These are phyloP conservation scores for Diaporthe helianthi DNA, from an alignment of 2,329 filamentous ascomycete genomes.

Conservation along the genomic window DNA sequence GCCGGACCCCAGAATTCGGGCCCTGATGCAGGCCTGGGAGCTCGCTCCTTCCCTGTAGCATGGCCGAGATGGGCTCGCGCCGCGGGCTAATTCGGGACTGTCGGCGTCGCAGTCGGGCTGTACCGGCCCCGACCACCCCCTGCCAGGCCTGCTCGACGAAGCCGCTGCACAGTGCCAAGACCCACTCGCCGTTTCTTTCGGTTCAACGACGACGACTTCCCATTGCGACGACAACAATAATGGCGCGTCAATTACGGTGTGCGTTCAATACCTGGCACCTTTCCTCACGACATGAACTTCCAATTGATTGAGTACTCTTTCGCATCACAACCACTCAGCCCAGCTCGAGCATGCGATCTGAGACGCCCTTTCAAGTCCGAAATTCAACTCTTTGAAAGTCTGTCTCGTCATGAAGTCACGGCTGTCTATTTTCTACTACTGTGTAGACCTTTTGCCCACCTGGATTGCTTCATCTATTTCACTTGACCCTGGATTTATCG, in stretches of 20 bases:
- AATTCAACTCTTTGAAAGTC: too few species aligned
- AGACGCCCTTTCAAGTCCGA: background rate
- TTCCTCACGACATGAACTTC: too few species aligned
- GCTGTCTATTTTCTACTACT: background rate
- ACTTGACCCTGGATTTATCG: background rate
- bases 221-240: background rate
- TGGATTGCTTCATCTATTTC: background rate
- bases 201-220: background rate
- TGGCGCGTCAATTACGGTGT: background rate
- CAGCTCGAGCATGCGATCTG: too few species aligned
- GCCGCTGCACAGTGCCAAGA: background rate
- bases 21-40: background rate
- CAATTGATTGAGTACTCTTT: too few species aligned
- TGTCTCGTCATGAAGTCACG: too few species aligned
- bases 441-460: background rate
- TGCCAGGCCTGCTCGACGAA: background rate
- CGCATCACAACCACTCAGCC: too few species aligned
- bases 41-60: background rate
- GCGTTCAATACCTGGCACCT: background rate
- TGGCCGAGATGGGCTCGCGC: background rate
- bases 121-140: background rate
- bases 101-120: constrained; percentile 12
- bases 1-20: background rate
- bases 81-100: constrained; percentile 18
- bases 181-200: background rate